Evolutionary conservation across 768 basidiomycete species (phyloP), one percentile per base, ranked within the genome.

Genomic region (Amanita polypyramis): DNA sequence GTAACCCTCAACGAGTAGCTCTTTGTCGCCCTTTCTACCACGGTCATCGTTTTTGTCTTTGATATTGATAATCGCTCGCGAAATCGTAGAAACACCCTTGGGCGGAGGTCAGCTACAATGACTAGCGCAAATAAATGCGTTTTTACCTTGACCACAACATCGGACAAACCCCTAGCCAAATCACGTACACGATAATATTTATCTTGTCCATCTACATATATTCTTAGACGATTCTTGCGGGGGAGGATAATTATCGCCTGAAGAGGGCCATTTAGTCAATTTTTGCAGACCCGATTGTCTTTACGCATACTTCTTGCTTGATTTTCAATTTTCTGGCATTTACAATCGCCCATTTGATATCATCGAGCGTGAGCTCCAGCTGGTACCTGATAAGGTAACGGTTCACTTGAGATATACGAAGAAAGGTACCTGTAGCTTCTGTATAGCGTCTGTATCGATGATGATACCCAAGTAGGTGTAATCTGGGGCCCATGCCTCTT

Each of bases 1-100:
- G 64, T 98, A 94, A 7, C 96, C 96, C 72, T 98, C 95, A 1
- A 98, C 93, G 6, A 99, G 75, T 8, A 99, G 67, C 60, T 95
- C 88, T 61, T 95, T 92, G 55, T 92, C 85, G 6, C 82, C 84
- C 56, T 91, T 88, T 64, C 84, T 83, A 2, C 89, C 89, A 52
- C 76, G 75, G 2, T 69, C 65, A 47, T 91, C 83, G 30, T 85
- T 80, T 54, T 90, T 85, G 45, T 94, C 90, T 62, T 93, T 92
- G 66, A 93, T 91, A 57, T 92, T 92, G 63, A 99, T 98, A 58
- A 99, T 81, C 1, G 95, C 96, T 54, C 96, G 82, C 50, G 89
- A 80, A 51, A 97, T 86, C 2, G 82, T 79, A 0, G 85, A 70
- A 14, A 94, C 82, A 43, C 96, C 96, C 87, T 93, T 40, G 15